Evolutionary conservation across 495 filamentous ascomycete species (phyloP).

Genomic region (Lindgomyces ingoldianus): DNA sequence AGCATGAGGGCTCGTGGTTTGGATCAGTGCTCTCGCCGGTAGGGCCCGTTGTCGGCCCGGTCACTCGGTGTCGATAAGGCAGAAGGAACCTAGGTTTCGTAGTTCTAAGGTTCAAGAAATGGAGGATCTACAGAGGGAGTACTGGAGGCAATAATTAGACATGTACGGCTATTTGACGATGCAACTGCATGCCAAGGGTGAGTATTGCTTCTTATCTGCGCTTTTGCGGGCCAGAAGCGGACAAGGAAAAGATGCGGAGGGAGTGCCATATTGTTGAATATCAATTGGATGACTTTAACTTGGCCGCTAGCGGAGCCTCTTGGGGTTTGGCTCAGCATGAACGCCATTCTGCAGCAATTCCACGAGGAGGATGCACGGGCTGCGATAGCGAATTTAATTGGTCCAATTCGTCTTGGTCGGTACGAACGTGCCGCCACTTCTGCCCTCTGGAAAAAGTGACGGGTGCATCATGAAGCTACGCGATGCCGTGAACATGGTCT

Average conservation of each 20-base stretch:
- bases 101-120: neutral
- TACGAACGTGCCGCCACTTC: neutral
- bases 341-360: conserved; percentile 16
- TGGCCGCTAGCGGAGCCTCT: neutral
- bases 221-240: neutral
- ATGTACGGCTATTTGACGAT: neutral
- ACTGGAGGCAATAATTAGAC: neutral
- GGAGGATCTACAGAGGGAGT: conserved; percentile 8
- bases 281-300: conserved; percentile 17
- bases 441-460: conserved; percentile 5
- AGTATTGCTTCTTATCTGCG: conserved; percentile 9
- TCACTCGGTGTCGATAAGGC: conserved; percentile 8
- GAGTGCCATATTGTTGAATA: conserved; percentile 14
- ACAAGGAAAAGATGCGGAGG: neutral
- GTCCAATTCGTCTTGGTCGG: neutral
- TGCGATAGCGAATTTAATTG: conserved; percentile 7
- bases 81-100: neutral
- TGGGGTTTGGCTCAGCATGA: conserved; percentile 18
- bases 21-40: neutral
- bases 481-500: neutral
- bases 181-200: neutral
- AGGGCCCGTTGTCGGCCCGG: neutral
- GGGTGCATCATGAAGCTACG: neutral
- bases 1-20: conserved; percentile 13
- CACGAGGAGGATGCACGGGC: conserved; percentile 22